phyloP scores from a whole-genome alignment of 768 basidiomycete species.

The Boletus tomentosulus region DNA sequence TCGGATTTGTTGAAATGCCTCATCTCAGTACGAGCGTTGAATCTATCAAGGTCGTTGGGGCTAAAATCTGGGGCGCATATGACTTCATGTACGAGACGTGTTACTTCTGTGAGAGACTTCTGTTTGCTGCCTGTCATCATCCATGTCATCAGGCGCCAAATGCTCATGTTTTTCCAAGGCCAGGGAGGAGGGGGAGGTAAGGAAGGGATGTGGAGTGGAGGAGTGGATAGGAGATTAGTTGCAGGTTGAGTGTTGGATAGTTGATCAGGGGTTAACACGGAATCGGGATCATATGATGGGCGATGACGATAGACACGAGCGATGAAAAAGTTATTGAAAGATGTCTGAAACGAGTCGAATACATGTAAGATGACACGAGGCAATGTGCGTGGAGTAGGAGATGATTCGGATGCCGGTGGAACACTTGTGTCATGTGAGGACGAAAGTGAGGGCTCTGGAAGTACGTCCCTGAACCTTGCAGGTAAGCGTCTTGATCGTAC shows the following conservation, averaged over 20 bases:
- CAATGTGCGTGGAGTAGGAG: background rate
- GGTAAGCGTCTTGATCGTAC: background rate
- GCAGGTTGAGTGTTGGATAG: background rate
- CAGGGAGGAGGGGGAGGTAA: constrained; percentile 1
- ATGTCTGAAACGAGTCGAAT: background rate
- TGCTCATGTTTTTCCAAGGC: constrained; percentile 10
- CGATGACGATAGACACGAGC: background rate
- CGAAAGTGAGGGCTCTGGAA: background rate
- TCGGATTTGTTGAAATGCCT: constrained; percentile 10
- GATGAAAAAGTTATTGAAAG: background rate
- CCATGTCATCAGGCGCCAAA: constrained; percentile 16
- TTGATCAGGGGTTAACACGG: background rate
- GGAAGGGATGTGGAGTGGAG: background rate
- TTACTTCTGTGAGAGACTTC: constrained; percentile 8
- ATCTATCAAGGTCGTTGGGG: constrained; percentile 10
- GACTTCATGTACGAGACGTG: background rate
- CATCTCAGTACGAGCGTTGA: constrained; percentile 10
- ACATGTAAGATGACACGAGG: background rate
- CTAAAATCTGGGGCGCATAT: constrained; percentile 6
- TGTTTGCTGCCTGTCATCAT: constrained; percentile 2
- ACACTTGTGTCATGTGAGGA: background rate
- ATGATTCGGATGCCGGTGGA: background rate
- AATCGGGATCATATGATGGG: background rate
- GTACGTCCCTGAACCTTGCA: background rate
- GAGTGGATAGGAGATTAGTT: too few species aligned